These are phyloP conservation scores for Fusarium cyanostomum DNA, from an alignment of 2,329 filamentous ascomycete species.

Conservation along the genomic window DNA sequence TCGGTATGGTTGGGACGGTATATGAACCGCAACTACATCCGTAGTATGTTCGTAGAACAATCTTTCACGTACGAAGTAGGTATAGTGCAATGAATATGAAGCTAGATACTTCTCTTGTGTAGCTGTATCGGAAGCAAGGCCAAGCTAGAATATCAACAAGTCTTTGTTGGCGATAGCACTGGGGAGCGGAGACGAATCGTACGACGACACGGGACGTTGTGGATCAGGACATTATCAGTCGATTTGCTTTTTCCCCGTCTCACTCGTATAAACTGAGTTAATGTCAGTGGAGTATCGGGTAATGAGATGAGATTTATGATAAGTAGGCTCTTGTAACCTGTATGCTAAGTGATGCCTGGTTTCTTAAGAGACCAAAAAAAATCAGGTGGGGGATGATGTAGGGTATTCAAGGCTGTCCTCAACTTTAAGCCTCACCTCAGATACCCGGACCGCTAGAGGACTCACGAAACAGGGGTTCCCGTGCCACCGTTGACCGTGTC, in stretches of 20 bases:
- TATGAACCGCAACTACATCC: too few species aligned
- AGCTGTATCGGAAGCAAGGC: neutral
- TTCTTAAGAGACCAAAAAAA: too few species aligned
- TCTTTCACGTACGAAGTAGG: neutral
- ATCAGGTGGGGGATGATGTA: neutral
- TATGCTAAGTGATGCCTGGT: neutral
- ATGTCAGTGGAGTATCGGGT: neutral
- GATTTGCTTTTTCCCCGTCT: neutral
- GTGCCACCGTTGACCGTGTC: slow-evolving; percentile 16
- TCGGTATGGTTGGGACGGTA: too few species aligned
- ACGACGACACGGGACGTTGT: neutral
- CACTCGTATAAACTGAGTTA: neutral
- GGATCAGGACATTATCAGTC: neutral
- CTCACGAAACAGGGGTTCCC: neutral
- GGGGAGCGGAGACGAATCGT: neutral
- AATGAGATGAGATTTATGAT: neutral
- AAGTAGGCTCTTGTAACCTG: neutral
- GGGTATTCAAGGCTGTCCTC: neutral
- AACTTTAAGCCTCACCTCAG: neutral
- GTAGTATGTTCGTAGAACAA: too few species aligned
- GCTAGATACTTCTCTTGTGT: neutral
- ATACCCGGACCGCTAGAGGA: neutral
- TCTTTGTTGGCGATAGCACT: neutral
- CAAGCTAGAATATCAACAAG: neutral
- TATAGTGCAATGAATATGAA: too few species aligned